These are phyloP conservation scores for Xylaria sp. DNA, from an alignment of 2,329 filamentous ascomycete genomes.

Conservation along the genomic window DNA sequence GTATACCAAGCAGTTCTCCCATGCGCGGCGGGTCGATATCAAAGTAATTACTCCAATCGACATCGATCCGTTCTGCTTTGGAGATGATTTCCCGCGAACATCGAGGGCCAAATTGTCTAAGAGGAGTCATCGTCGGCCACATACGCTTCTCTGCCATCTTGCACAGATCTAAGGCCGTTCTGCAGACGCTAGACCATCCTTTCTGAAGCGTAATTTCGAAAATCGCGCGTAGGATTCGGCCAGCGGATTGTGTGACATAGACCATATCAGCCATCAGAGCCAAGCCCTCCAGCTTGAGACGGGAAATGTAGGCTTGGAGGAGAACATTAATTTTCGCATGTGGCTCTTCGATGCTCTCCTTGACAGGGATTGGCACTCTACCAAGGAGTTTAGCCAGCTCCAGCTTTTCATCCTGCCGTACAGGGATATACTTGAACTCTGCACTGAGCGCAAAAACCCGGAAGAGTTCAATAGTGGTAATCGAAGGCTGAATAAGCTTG, in stretches of 20 bases:
- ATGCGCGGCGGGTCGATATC: conserved; percentile 96
- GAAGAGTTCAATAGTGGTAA: conserved; percentile 95
- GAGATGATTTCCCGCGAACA: conserved; percentile 88
- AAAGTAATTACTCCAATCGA: conserved; percentile 93
- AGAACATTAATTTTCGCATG: conserved; percentile 99
- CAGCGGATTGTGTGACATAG: conserved; percentile 97
- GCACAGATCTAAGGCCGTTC: conserved; percentile 91
- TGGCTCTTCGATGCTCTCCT: conserved; percentile 96
- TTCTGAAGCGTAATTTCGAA: conserved; percentile 99
- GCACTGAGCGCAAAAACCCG: conserved; percentile 94
- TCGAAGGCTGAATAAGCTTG: conserved; percentile 90
- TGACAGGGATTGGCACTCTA: conserved; percentile 93
- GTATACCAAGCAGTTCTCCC: conserved; percentile 92
- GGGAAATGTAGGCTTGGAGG: conserved; percentile 94
- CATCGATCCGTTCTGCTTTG: conserved; percentile 94
- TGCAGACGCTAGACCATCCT: conserved; percentile 93
- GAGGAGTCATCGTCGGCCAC: conserved; percentile 98
- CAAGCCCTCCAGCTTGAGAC: conserved; percentile 91
- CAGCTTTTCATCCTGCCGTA: conserved; percentile 96
- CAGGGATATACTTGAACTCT: conserved; percentile 99
- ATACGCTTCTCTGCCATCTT: conserved; percentile 99
- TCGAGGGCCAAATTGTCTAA: conserved; percentile 82
- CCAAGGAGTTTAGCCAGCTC: conserved; percentile 92
- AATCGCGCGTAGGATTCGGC: conserved; percentile 92
- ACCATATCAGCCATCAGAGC: conserved; percentile 98